A percentile compares a stretch with the other conserved stretches of the same genome.
phyloP scores from a whole-genome alignment of 1,139 yeast species.

The Diutina pseudorugosa region DNA sequence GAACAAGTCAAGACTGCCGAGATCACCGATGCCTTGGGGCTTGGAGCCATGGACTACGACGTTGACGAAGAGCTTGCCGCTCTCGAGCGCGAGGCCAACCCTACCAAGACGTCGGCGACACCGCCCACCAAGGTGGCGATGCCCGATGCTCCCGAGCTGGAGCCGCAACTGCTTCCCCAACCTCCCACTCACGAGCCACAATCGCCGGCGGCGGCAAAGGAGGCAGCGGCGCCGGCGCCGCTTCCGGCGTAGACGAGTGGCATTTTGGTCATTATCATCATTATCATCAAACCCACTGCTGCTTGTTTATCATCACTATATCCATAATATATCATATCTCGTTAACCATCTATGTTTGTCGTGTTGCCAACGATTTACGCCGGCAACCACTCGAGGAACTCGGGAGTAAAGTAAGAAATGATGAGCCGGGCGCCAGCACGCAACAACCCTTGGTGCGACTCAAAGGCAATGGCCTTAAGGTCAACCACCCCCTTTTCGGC shows the following conservation, averaged over 20 bases:
- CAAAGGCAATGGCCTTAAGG: conserved; percentile 80
- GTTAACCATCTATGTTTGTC: too few relatives aligned
- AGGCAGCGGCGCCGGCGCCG: background rate
- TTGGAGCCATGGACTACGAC: background rate
- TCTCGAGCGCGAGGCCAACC: background rate
- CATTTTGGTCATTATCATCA: too few relatives aligned
- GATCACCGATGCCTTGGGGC: conserved; percentile 36
- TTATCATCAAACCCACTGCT: background rate
- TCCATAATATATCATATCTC: background rate
- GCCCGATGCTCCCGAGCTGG: background rate
- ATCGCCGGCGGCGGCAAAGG: background rate
- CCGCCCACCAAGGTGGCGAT: background rate
- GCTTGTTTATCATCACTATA: background rate
- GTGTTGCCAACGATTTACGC: too few relatives aligned
- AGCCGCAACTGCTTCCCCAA: background rate
- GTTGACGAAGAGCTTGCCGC: conserved; percentile 2
- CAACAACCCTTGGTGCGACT: conserved; percentile 79
- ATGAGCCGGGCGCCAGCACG: conserved; percentile 94
- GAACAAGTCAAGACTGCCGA: conserved; percentile 70
- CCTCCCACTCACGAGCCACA: background rate
- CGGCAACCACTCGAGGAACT: conserved; percentile 84
- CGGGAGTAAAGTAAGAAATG: conserved; percentile 91
- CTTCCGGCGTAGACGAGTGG: background rate
- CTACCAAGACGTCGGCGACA: background rate
- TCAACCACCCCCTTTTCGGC: conserved; percentile 93